Percentiles rank a stretch among this genome's conserved stretches.
phyloP scores from a whole-genome alignment of 2,329 filamentous ascomycete species.

The Aphanocladium album region DNA sequence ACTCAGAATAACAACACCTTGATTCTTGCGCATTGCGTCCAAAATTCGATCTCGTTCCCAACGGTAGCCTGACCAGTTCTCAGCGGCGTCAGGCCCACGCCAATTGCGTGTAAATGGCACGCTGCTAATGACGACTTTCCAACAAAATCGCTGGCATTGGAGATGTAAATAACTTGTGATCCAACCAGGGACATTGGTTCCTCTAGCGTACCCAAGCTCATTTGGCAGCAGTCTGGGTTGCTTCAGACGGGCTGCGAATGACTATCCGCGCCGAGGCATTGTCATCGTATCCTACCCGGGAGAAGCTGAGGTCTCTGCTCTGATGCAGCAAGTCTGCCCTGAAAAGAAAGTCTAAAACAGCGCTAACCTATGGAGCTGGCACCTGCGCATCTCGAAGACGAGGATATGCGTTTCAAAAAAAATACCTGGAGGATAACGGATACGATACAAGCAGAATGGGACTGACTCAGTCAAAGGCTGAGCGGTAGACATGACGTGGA shows the following conservation, averaged over 20 bases:
- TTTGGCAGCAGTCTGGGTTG: constrained; percentile 27
- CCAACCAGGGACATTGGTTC: constrained; percentile 24
- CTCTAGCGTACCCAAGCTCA: constrained; percentile 23
- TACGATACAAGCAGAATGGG: constrained; percentile 20
- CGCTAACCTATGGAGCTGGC: constrained; percentile 9
- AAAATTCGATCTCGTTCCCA: constrained; percentile 56
- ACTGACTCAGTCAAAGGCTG: not conserved
- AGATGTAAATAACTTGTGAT: constrained; percentile 38
- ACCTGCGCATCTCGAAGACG: constrained; percentile 19
- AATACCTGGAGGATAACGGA: constrained; percentile 18
- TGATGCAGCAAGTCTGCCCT: constrained; percentile 51
- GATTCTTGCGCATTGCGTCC: constrained; percentile 60
- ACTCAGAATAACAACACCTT: constrained; percentile 59
- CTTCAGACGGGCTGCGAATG: constrained; percentile 49
- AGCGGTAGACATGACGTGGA: not conserved
- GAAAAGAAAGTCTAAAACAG: constrained; percentile 41
- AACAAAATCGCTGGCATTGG: constrained; percentile 60
- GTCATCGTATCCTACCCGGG: constrained; percentile 60
- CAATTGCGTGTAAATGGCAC: constrained; percentile 70
- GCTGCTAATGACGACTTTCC: constrained; percentile 62
- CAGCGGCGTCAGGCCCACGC: constrained; percentile 48
- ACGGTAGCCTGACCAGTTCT: constrained; percentile 65
- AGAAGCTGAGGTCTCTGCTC: constrained; percentile 54
- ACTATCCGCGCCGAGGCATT: constrained; percentile 55
- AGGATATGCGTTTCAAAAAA: constrained; percentile 18